These are phyloP conservation scores for Echinochloa phyllopogon DNA, from an alignment of 176 grass and related monocot species.

Conservation along the genomic window DNA sequence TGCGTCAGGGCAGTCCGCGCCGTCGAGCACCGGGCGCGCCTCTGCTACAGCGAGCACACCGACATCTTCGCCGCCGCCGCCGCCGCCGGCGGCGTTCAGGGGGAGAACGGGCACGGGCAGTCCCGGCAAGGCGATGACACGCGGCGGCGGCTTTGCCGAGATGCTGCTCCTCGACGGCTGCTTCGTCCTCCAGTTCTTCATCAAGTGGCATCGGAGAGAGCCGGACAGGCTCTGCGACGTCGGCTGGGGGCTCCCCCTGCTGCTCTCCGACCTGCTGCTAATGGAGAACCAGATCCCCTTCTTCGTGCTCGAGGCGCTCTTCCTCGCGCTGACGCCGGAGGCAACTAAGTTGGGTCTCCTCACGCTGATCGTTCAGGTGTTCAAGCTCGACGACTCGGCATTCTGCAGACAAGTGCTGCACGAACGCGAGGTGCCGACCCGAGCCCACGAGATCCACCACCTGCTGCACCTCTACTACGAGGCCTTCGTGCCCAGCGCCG, in stretches of 20 bases:
- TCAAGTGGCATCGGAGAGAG: rapidly evolving
- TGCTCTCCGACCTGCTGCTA: slow-evolving; percentile 15
- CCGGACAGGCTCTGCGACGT: not conserved
- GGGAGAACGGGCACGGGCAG: not conserved
- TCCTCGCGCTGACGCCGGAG: not conserved
- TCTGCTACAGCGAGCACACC: slow-evolving; percentile 21
- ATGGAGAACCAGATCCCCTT: slow-evolving; percentile 42
- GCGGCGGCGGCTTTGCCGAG: not conserved
- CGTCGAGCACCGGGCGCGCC: not conserved
- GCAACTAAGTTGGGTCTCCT: not conserved
- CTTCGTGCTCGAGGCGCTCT: slow-evolving; percentile 15
- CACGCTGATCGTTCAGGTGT: not conserved
- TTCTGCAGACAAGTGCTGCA: not conserved
- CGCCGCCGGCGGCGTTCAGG: not conserved
- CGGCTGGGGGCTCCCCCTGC: not conserved
- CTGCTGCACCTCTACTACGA: slow-evolving; percentile 16
- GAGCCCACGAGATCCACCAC: not conserved
- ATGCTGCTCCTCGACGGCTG: slow-evolving; percentile 41
- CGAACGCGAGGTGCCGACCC: not conserved
- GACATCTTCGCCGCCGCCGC: not conserved
- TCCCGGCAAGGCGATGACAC: not conserved
- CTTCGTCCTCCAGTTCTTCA: slow-evolving; percentile 25
- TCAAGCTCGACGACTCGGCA: not conserved
- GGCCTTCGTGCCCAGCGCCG: not conserved
- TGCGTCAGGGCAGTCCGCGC: not conserved